Conservation (phyloP, 1,139 yeast species). For the Diutina pseudorugosa region DNA sequence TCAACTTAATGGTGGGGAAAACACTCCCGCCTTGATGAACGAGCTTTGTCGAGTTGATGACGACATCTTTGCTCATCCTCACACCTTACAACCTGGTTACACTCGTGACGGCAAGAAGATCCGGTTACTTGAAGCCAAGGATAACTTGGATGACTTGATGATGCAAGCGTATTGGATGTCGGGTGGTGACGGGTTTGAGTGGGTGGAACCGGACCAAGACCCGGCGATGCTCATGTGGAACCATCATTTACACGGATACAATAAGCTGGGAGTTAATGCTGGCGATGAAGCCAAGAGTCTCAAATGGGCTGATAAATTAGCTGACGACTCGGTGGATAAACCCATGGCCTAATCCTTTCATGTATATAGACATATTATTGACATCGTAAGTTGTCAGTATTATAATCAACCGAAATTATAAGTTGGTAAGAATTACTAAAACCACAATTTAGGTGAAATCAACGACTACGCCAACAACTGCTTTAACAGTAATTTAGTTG, state of each 20-base stretch:
- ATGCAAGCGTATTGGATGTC: slow-evolving; percentile 43
- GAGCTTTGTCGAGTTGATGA: slow-evolving; percentile 26
- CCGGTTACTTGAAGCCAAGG: slow-evolving; percentile 27
- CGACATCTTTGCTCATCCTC: slow-evolving; percentile 14
- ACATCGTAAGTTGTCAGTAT: too few species aligned
- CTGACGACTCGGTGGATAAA: neutral
- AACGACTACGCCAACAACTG: too few species aligned
- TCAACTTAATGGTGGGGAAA: slow-evolving; percentile 27
- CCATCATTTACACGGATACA: slow-evolving; percentile 17
- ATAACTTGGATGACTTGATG: slow-evolving; percentile 40
- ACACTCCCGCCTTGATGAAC: slow-evolving; percentile 20
- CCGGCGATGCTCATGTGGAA: slow-evolving; percentile 48
- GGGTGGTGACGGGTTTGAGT: slow-evolving; percentile 58
- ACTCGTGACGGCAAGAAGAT: slow-evolving; percentile 28
- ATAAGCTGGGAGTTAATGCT: slow-evolving; percentile 12
- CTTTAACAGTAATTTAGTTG: too few species aligned
- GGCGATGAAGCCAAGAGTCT: slow-evolving; percentile 11
- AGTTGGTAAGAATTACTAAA: too few species aligned
- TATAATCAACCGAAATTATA: too few species aligned
- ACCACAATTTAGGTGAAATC: too few species aligned
- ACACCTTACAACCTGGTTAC: slow-evolving; percentile 11
- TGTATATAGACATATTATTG: neutral
- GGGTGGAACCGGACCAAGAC: slow-evolving; percentile 76
- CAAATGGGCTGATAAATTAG: slow-evolving; percentile 26
- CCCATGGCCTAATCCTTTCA: neutral